Evolutionary conservation across 805 yeast species (phyloP).

Genomic region (Metschnikowia anglica): DNA sequence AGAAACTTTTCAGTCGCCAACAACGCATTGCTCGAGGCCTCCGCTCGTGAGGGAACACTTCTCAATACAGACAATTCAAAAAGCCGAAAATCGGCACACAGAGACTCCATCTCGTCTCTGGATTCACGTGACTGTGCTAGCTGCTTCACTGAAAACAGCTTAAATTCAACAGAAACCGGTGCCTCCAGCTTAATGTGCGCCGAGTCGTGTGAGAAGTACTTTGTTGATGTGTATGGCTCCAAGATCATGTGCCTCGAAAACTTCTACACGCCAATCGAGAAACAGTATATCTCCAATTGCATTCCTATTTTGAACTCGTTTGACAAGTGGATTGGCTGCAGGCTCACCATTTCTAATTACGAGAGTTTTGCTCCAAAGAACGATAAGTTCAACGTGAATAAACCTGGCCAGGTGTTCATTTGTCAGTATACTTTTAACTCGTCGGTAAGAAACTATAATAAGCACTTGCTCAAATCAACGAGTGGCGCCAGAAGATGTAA

Average conservation of each 20-base stretch:
- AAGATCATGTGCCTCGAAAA: conserved; percentile 17
- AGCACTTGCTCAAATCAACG: neutral
- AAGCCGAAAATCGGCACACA: conserved; percentile 5
- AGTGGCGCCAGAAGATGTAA: conserved; percentile 9
- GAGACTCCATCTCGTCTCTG: too few species aligned
- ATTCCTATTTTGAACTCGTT: conserved; percentile 38
- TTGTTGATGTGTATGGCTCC: conserved; percentile 13
- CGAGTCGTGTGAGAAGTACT: conserved; percentile 1
- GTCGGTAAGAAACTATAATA: conserved; percentile 11
- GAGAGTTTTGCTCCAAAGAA: conserved; percentile 12
- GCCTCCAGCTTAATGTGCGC: conserved; percentile 4
- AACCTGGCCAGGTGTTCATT: conserved; percentile 15
- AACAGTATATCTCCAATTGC: conserved; percentile 39
- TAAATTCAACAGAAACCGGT: conserved; percentile 3
- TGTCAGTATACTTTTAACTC: conserved; percentile 12
- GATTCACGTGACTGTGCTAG: conserved; percentile 8
- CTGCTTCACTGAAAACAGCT: conserved; percentile 9
- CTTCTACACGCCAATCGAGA: conserved; percentile 28
- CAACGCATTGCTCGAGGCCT: conserved; percentile 14
- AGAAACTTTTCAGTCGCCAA: conserved; percentile 15
- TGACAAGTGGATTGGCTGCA: conserved; percentile 35
- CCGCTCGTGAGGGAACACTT: conserved; percentile 12
- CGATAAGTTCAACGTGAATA: conserved; percentile 11
- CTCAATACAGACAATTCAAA: conserved; percentile 8
- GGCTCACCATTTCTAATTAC: conserved; percentile 17